Base-by-base conservation (phyloP, 2,329 filamentous ascomycete species). In the Colletotrichum echinochloae region DNA sequence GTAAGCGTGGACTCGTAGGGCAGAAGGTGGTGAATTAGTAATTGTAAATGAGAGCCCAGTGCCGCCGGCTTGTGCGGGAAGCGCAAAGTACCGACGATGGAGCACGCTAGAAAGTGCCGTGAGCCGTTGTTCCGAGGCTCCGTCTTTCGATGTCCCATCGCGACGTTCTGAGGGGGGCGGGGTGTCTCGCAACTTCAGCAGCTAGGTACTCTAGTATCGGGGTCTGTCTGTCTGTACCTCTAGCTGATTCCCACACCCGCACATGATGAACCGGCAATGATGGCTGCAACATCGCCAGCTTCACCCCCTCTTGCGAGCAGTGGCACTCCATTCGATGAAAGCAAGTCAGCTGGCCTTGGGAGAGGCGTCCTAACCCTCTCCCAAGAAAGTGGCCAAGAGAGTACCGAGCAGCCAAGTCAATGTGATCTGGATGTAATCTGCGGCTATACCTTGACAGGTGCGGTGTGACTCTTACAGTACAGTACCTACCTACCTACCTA, bases 61-160 rank as follows among this genome's bases (percentile, higher is more conserved):
- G 55, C 55, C 62, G 62, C 20, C 20, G 37, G 66, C 61, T 28
- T 46, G 39, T 48, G 54, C 61, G 46, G 66, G 39, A 66, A 60
- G 55, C 33, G 66, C 55, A 26, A 66, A 60, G 54, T 67, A 57
- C 57, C 41, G 65, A 62, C 35, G 44, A 14, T 30, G 26, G 33
- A 37, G 35, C 33, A 28, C 56, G 59, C 56, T 48, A 60, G 20
- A 14, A 26, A 41, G 16, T 39, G 44, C 28, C 48, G 56, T 41
- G 39, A 39, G 33, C 23, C 59, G 65, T 39, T 48, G 51, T 48
- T 67, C 65, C 41, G 65, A 56, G 44, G 26, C 9, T 55, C 64
- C 56, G 48, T 11, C n/a, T 41, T 23, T 35, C 23, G 55, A 46
- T 28, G 39, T 44, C 37, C 23, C 20, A 8, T 16, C 5, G 51